A percentile compares a stretch with the other conserved stretches of the same genome.
Conservation (phyloP, 148 eudicot species). For the Rhododendron mucronatum region DNA sequence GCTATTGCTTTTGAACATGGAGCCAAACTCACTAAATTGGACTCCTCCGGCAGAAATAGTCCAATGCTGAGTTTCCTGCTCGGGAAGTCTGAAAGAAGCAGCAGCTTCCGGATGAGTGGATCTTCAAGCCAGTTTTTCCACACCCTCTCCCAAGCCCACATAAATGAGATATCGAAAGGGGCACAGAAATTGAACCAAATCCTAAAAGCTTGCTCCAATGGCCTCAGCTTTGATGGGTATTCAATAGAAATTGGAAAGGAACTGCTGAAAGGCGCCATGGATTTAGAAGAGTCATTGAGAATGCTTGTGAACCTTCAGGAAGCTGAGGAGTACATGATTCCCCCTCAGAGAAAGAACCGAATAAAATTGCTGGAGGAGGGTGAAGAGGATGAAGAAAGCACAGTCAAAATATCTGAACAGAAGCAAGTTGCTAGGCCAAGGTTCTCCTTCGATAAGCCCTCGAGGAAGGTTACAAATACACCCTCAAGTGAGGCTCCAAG, state of each 20-base stretch:
- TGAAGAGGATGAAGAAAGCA: slow-evolving; percentile 42
- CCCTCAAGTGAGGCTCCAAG: slow-evolving; percentile 18
- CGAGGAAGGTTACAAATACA: slow-evolving; percentile 29
- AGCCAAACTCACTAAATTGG: slow-evolving; percentile 41
- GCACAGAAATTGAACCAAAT: slow-evolving; percentile 73
- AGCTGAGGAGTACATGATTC: slow-evolving; percentile 41
- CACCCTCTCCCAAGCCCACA: slow-evolving; percentile 49
- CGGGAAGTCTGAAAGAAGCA: slow-evolving; percentile 33
- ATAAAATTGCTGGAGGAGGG: slow-evolving; percentile 59
- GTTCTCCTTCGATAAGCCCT: slow-evolving; percentile 75
- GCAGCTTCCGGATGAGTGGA: slow-evolving; percentile 15
- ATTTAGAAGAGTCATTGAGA: slow-evolving; percentile 71
- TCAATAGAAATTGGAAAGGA: slow-evolving; percentile 68
- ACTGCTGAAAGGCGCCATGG: slow-evolving; percentile 72
- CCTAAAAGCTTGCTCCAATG: slow-evolving; percentile 55
- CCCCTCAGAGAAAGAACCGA: slow-evolving; percentile 40
- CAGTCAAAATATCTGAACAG: slow-evolving; percentile 21
- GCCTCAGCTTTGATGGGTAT: slow-evolving; percentile 35
- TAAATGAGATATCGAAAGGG: slow-evolving; percentile 78
- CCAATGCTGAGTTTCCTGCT: slow-evolving; percentile 56
- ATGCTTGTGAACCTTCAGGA: slow-evolving; percentile 88
- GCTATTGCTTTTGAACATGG: slow-evolving; percentile 49
- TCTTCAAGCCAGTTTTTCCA: slow-evolving; percentile 41
- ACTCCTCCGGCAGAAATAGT: slow-evolving; percentile 34
- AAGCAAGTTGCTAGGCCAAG: slow-evolving; percentile 59